Evolutionary conservation across 2,329 filamentous ascomycete species (phyloP).

Genomic region (Cercospora beticola): DNA sequence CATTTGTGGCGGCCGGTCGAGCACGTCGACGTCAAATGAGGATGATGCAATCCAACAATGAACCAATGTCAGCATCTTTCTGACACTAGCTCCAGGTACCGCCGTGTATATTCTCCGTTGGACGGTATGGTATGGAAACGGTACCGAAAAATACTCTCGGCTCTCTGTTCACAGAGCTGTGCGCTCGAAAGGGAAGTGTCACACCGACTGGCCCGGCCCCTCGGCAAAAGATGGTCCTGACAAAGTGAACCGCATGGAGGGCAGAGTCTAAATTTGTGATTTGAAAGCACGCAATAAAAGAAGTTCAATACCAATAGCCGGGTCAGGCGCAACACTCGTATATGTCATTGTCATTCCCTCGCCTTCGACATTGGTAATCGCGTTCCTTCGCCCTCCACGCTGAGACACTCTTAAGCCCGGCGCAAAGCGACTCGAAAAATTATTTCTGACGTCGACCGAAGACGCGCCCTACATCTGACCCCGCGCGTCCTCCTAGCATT

Average conservation of each 20-base stretch:
- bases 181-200: background rate
- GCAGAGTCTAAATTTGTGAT: constrained; percentile 5
- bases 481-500: background rate
- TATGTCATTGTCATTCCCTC: constrained; percentile 3
- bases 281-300: constrained; percentile 8
- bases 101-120: background rate
- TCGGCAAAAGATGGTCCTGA: background rate
- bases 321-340: background rate
- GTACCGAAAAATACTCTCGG: background rate
- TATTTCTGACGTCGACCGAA: background rate
- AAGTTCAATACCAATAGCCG: background rate
- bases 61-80: background rate
- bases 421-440: constrained; percentile 4
- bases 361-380: constrained; percentile 10
- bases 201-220: background rate
- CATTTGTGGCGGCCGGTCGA: background rate
- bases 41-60: background rate
- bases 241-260: constrained; percentile 5
- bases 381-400: background rate
- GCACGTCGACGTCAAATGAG: background rate
- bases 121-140: background rate
- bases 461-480: background rate
- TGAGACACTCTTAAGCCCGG: background rate
- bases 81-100: background rate
- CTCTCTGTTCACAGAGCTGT: background rate